phyloP scores from a whole-genome alignment of 2,329 filamentous ascomycete genomes.

The Phaeophleospora eucalypticola region DNA sequence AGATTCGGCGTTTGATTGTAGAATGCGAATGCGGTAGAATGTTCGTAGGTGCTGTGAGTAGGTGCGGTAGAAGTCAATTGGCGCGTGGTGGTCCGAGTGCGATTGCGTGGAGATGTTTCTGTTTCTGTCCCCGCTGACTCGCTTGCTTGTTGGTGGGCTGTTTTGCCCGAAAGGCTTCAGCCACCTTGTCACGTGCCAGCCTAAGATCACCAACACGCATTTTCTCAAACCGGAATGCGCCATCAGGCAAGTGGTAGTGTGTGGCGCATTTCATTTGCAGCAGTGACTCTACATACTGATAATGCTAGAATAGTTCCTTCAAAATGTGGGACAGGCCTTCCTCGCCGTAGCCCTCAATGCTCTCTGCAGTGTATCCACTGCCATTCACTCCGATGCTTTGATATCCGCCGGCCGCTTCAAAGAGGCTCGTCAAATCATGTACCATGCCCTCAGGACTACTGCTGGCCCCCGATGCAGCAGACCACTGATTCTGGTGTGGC shows the following conservation, averaged over 20 bases:
- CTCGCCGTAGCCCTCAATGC: conserved; percentile 44
- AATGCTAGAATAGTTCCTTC: conserved; percentile 54
- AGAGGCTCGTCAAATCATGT: conserved; percentile 59
- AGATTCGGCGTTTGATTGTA: neutral
- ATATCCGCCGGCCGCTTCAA: conserved; percentile 59
- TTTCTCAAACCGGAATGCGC: too few relatives aligned
- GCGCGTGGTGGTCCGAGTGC: neutral
- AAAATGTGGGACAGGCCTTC: conserved; percentile 58
- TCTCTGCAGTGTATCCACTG: conserved; percentile 10
- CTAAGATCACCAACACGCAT: too few relatives aligned
- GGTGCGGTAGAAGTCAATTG: neutral
- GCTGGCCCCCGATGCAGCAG: conserved; percentile 34
- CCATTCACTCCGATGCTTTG: conserved; percentile 17
- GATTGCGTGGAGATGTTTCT: neutral
- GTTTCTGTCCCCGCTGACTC: neutral
- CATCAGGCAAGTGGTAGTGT: too few relatives aligned
- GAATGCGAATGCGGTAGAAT: neutral
- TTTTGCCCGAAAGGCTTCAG: neutral
- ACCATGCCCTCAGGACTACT: conserved; percentile 59
- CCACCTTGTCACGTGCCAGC: neutral
- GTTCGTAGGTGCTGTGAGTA: neutral
- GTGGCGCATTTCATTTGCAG: too few relatives aligned
- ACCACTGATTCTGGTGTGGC: conserved; percentile 20
- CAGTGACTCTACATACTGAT: neutral
- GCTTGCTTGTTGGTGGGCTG: too few relatives aligned